Percentiles rank a stretch among this genome's conserved stretches.
Conservation (phyloP, 805 yeast genomes). For the Cyberlindnera japonica region DNA sequence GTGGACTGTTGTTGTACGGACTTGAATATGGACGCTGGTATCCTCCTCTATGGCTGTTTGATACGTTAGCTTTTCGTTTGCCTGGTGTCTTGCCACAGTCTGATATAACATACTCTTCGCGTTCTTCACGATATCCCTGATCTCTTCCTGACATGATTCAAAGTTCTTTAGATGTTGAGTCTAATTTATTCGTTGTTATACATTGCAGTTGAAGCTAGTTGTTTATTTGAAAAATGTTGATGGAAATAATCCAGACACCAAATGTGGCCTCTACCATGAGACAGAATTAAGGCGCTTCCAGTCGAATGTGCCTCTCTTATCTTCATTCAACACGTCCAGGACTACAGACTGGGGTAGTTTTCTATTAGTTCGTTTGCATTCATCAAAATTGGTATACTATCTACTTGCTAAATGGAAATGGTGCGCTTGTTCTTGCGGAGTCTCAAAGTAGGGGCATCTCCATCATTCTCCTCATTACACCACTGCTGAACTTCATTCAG, state of each 20-base stretch:
- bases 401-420: background rate
- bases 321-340: too few species aligned
- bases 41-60: conserved; percentile 14
- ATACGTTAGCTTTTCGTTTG: conserved; percentile 2
- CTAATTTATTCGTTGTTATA: too few species aligned
- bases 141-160: conserved; percentile 4
- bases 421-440: background rate
- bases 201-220: too few species aligned
- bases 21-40: conserved; percentile 12
- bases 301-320: too few species aligned
- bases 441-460: conserved; percentile 17
- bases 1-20: conserved; percentile 8
- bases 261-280: too few species aligned
- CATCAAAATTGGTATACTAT: background rate
- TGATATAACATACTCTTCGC: background rate
- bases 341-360: too few species aligned
- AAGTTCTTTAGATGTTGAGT: too few species aligned
- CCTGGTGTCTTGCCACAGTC: background rate
- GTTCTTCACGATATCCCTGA: background rate
- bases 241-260: too few species aligned
- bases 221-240: too few species aligned
- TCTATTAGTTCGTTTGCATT: background rate
- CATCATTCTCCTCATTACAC: conserved; percentile 50
- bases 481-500: conserved; percentile 62
- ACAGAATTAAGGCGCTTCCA: too few species aligned